A percentile compares a stretch with the other conserved stretches of the same genome.
Conservation (phyloP, 1,284 basidiomycete species). For the Pascua sp. region DNA sequence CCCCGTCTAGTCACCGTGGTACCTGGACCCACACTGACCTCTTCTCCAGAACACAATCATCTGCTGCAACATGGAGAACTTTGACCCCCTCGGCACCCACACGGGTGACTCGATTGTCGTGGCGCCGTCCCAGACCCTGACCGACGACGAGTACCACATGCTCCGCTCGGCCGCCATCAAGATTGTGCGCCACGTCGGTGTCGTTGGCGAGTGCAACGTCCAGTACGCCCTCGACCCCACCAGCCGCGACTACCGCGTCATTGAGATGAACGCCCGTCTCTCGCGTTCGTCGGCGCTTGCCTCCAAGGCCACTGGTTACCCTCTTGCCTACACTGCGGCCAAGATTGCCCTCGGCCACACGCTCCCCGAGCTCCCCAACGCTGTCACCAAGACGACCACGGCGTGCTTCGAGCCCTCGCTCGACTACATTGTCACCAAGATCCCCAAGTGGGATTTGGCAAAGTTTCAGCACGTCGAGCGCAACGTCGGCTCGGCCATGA, state of each 20-base stretch:
- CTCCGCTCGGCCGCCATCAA: constrained; percentile 95
- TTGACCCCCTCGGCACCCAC: constrained; percentile 97
- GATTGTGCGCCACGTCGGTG: constrained; percentile 94
- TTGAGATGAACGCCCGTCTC: constrained; percentile 90
- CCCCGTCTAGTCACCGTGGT: constrained; percentile 52
- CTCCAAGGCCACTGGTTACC: constrained; percentile 98
- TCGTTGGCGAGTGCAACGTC: constrained; percentile 88
- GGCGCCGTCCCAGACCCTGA: constrained; percentile 94
- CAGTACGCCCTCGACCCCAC: constrained; percentile 97
- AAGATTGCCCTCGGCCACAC: constrained; percentile 99
- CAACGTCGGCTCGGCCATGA: constrained; percentile 96
- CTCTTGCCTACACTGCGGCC: constrained; percentile 97
- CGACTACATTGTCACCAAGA: constrained; percentile 99
- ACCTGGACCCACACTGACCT: too few species aligned
- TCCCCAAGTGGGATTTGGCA: constrained; percentile 98
- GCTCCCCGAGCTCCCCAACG: constrained; percentile 95
- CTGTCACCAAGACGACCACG: constrained; percentile 98
- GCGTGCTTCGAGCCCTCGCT: constrained; percentile 99
- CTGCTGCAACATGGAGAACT: constrained; percentile 99
- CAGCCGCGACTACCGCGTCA: constrained; percentile 93
- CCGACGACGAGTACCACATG: constrained; percentile 99
- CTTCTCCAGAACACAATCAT: constrained; percentile 68
- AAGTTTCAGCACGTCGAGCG: constrained; percentile 97
- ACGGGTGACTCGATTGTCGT: constrained; percentile 99
- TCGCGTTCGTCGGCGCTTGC: constrained; percentile 79